Evolutionary conservation across 495 filamentous ascomycete species (phyloP), one percentile per base, ranked within the genome.

Genomic region (Clavariopsis aquatica): DNA sequence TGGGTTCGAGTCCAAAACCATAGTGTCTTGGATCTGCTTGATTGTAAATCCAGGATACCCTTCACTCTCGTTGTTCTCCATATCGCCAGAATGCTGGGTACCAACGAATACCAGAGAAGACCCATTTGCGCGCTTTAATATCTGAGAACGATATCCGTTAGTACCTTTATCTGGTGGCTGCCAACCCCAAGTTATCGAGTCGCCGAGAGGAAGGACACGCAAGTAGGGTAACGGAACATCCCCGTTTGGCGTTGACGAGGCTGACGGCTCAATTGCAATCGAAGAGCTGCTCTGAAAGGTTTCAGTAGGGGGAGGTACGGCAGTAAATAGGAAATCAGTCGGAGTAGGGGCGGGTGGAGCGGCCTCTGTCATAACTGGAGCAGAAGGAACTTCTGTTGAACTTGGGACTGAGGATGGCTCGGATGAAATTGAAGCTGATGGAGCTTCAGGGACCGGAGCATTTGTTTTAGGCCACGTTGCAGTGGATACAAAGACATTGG

Each of bases 201-300:
- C 64, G 47, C 64, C 64, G 26, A 66, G 64, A 19, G 51, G 64
- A n/a, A 66, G 64, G 12, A 66, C 56, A 41, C 56, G 64, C 20
- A 66, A 57, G 53, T 8, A 8, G 12, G 38, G 38, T 43, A 43
- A 43, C n/a, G 38, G 38, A 17, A n/a, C 24, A 34, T 23, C 43
- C 19, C 34, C 60, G 12, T 7, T 17, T 34, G 31, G 31, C 12
- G 31, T 61, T 15, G 38, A 43, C n/a, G 38, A 9, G 38, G 15
- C 4, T 9, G 38, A 43, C 2, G 38, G 38, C 5, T 6, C 2
- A 17, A 17, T 2, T 17, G 6, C 31, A 34, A 43, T n/a, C n/a
- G 38, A n/a, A 7, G 38, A 2, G 3, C 9, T 43, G 15, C 38
- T 17, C 38, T 43, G 38, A n/a, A 17, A 17, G 9, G 38, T 17